Conservation (phyloP, 768 basidiomycete species). For the Candolleomyces efflorescens region DNA sequence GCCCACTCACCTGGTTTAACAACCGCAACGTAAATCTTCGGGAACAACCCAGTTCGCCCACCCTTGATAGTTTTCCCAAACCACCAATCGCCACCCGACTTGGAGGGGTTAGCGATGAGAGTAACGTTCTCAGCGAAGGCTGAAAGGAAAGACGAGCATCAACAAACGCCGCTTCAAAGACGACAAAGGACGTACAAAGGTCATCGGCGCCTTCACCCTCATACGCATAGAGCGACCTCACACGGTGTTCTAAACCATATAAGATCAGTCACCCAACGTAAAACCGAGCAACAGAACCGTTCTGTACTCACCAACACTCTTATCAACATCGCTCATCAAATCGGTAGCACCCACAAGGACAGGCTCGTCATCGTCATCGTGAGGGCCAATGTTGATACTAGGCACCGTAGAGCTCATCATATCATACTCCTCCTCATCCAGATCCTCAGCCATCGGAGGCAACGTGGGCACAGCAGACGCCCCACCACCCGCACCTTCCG, state of each 20-base stretch:
- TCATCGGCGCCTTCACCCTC: constrained; percentile 87
- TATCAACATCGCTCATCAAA: constrained; percentile 71
- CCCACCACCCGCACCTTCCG: constrained; percentile 56
- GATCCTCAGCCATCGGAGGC: constrained; percentile 58
- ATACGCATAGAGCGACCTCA: constrained; percentile 80
- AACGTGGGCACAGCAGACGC: constrained; percentile 31
- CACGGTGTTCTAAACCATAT: constrained; percentile 54
- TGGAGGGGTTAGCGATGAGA: constrained; percentile 80
- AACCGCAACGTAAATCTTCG: constrained; percentile 80
- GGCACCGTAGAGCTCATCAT: not conserved
- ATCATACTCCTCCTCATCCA: constrained; percentile 30
- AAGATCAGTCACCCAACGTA: constrained; percentile 1
- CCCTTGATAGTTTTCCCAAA: constrained; percentile 66
- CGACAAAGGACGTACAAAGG: constrained; percentile 53
- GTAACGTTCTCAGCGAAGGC: constrained; percentile 80
- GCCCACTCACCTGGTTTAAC: constrained; percentile 56
- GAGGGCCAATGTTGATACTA: not conserved
- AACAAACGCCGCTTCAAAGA: not conserved
- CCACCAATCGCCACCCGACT: constrained; percentile 89
- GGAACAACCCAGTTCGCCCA: constrained; percentile 83
- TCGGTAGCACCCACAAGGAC: constrained; percentile 49
- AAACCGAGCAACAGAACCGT: constrained; percentile 55
- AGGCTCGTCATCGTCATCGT: constrained; percentile 14
- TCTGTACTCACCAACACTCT: constrained; percentile 63
- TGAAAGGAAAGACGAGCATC: constrained; percentile 25